Conservation (phyloP, 2,329 filamentous ascomycete species). For the Apiospora saccharicola region DNA sequence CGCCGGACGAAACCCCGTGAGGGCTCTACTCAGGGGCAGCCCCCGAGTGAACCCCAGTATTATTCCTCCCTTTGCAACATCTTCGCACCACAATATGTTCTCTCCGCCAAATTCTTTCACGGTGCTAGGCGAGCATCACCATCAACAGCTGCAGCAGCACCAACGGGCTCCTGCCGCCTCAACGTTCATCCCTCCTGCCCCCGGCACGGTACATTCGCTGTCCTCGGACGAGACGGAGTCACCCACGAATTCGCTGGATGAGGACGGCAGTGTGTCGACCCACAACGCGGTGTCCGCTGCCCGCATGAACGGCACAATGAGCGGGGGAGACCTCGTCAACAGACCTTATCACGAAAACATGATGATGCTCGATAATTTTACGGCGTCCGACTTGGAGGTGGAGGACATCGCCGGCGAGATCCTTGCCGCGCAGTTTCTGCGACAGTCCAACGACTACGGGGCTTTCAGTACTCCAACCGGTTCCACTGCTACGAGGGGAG, state of each 20-base stretch:
- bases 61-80: not conserved
- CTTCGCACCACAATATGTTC: not conserved
- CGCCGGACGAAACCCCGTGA: constrained; percentile 46
- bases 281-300: not conserved
- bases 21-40: constrained; percentile 37
- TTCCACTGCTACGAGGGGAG: constrained; percentile 9
- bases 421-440: constrained; percentile 42
- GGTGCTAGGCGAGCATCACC: not conserved
- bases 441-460: constrained; percentile 34
- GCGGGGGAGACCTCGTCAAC: constrained; percentile 30
- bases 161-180: not conserved
- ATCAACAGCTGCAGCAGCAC: not conserved
- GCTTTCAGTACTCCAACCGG: constrained; percentile 24
- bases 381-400: constrained; percentile 37
- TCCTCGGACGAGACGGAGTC: constrained; percentile 41
- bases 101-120: not conserved
- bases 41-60: not conserved
- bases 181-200: constrained; percentile 8
- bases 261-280: not conserved
- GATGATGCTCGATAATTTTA: constrained; percentile 33
- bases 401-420: constrained; percentile 42
- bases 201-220: constrained; percentile 40
- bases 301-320: constrained; percentile 24
- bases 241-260: constrained; percentile 32
- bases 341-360: not conserved